phyloP scores from a whole-genome alignment of 2,329 filamentous ascomycete species.

The Talaromyces sp. region DNA sequence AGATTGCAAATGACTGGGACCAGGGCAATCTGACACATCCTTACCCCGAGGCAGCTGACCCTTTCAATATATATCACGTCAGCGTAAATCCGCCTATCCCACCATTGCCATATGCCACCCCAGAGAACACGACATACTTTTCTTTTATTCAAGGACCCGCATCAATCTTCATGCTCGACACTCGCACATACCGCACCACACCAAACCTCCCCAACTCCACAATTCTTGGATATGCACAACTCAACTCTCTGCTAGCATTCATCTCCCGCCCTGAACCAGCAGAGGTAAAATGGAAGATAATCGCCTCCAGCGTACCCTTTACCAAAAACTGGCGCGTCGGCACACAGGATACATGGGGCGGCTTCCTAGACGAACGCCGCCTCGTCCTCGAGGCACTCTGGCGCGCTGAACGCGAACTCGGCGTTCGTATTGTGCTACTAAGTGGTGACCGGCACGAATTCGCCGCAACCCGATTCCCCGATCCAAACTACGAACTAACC shows the following conservation, averaged over 20 bases:
- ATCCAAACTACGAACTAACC: conserved; percentile 33
- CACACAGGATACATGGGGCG: conserved; percentile 87
- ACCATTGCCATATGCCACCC: conserved; percentile 50
- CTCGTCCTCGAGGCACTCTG: conserved; percentile 87
- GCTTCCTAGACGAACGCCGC: conserved; percentile 77
- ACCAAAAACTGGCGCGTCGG: conserved; percentile 97
- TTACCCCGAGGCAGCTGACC: conserved; percentile 75
- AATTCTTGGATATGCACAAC: conserved; percentile 80
- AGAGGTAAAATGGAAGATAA: conserved; percentile 88
- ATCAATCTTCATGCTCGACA: conserved; percentile 93
- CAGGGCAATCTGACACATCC: conserved; percentile 75
- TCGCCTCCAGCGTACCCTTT: conserved; percentile 88
- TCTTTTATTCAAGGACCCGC: conserved; percentile 86
- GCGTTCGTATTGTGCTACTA: conserved; percentile 76
- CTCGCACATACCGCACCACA: conserved; percentile 74
- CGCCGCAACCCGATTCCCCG: conserved; percentile 75
- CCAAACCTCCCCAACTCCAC: conserved; percentile 62
- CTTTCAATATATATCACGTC: conserved; percentile 83
- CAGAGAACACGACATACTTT: conserved; percentile 73
- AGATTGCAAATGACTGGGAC: conserved; percentile 90
- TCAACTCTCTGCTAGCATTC: conserved; percentile 76
- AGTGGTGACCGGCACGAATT: conserved; percentile 97
- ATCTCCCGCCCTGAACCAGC: conserved; percentile 68
- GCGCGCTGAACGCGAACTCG: conserved; percentile 69
- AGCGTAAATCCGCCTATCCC: conserved; percentile 73